phyloP scores from a whole-genome alignment of 495 filamentous ascomycete species.

The Umbilicaria muhlenbergii region DNA sequence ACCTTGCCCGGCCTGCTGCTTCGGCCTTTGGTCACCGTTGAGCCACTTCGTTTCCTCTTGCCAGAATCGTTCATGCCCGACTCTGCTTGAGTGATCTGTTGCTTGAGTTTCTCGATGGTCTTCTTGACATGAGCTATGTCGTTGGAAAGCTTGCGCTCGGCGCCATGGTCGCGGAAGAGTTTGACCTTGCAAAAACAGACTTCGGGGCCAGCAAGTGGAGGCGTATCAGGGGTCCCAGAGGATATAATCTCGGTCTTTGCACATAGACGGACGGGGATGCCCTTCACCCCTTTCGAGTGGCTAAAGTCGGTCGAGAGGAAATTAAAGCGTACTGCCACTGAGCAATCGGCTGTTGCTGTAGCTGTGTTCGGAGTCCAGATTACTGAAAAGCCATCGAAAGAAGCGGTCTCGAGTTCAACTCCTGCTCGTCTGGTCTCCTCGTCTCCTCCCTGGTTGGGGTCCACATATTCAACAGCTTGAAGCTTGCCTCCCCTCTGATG shows the following conservation, averaged over 20 bases:
- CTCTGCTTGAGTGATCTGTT: slow-evolving; percentile 79
- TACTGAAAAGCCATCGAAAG: slow-evolving; percentile 85
- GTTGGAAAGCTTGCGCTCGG: slow-evolving; percentile 87
- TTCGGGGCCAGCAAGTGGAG: slow-evolving; percentile 35
- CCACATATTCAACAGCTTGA: slow-evolving; percentile 87
- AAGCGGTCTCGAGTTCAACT: slow-evolving; percentile 65
- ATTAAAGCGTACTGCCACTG: slow-evolving; percentile 83
- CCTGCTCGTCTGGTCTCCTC: slow-evolving; percentile 56
- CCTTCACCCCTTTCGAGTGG: slow-evolving; percentile 95
- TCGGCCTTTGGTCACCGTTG: slow-evolving; percentile 30
- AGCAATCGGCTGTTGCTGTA: slow-evolving; percentile 48
- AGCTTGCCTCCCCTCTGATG: slow-evolving; percentile 76
- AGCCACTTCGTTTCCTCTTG: slow-evolving; percentile 66
- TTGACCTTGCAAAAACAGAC: slow-evolving; percentile 93
- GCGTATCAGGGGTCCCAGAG: slow-evolving; percentile 21
- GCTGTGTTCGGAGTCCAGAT: slow-evolving; percentile 61
- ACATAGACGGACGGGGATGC: slow-evolving; percentile 82
- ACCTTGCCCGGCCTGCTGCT: slow-evolving; percentile 53
- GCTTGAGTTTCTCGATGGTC: slow-evolving; percentile 83
- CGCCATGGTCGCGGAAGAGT: slow-evolving; percentile 90
- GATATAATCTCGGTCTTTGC: slow-evolving; percentile 62
- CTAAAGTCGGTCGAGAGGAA: slow-evolving; percentile 97
- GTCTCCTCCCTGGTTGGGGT: slow-evolving; percentile 51
- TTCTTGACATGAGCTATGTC: slow-evolving; percentile 89
- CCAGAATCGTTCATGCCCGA: slow-evolving; percentile 76